Evolutionary conservation across 164 flowering plant species (phyloP), one percentile per base, ranked within the genome.

Genomic region (Vitis rotundifolia): DNA sequence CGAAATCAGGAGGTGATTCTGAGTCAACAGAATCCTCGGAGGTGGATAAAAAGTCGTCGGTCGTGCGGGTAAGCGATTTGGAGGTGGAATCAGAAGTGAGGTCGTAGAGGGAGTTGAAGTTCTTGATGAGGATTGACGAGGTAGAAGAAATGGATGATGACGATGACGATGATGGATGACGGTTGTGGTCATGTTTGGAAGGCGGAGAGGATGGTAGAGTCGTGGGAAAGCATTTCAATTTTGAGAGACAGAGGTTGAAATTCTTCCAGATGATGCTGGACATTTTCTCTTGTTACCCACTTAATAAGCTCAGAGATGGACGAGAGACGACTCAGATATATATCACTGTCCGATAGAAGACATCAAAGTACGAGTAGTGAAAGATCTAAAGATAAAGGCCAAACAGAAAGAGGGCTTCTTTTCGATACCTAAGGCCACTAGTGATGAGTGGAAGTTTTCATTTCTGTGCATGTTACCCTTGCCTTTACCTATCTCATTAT

Each of bases 231-330:
- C 83, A 77, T 65, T 75, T 77, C 69, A 77, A 71, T 44, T 76
- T 83, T 54, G 89, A 71, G 84, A 87, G 82, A 76, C 87, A 89
- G 60, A 79, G 81, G 53, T 81, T 71, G 67, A 87, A 68, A 70
- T 83, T 81, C 63, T 82, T 87, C 79, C 85, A 72, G 4, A 84
- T 37, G 12, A 80, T 37, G 28, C 48, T 77, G 4, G 86, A 71
- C 87, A 81, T 81, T 61, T 73, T 71, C 73, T 73, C 49, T 8
- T 22, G 15, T 63, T 67, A n/a, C 11, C 11, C 7, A 37, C 44
- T 37, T 6, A 37, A 37, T 37, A 37, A 37, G 44, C 44, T 52
- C 22, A 37, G 48, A 37, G 37, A 62, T 12, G 56, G 56, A 53
- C 11, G 26, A 74, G 52, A 44, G 61, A 53, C 14, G 61, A 18